These are phyloP conservation scores for Solanum peruvianum DNA, from an alignment of 257 asterid genomes.

Conservation along the genomic window DNA sequence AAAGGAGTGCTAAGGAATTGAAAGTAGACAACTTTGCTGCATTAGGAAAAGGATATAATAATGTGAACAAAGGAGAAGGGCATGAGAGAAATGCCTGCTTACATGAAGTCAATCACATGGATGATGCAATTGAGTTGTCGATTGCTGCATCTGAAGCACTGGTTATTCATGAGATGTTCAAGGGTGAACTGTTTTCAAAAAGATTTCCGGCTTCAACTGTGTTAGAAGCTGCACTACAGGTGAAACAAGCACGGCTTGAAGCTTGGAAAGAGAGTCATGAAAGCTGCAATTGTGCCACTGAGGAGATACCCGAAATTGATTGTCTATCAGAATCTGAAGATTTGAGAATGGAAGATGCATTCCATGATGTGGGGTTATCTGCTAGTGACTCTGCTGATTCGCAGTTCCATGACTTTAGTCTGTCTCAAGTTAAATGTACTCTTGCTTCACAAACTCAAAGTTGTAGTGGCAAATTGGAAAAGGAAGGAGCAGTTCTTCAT, in stretches of 20 bases:
- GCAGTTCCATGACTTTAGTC: slow-evolving; percentile 15
- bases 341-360: slow-evolving; percentile 52
- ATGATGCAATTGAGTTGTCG: slow-evolving; percentile 48
- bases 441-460: slow-evolving; percentile 24
- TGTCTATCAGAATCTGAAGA: slow-evolving; percentile 58
- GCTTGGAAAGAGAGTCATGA: slow-evolving; percentile 18
- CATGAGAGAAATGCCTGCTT: slow-evolving; percentile 16
- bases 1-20: slow-evolving; percentile 13
- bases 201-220: slow-evolving; percentile 41
- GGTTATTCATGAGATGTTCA: slow-evolving; percentile 48
- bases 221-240: slow-evolving; percentile 71
- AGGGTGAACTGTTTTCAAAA: slow-evolving; percentile 20
- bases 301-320: slow-evolving; percentile 19
- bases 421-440: slow-evolving; percentile 52
- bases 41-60: slow-evolving; percentile 14
- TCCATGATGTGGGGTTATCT: slow-evolving; percentile 42
- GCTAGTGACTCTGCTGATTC: slow-evolving; percentile 11
- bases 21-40: slow-evolving; percentile 1
- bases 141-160: slow-evolving; percentile 85
- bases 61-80: slow-evolving; percentile 10
- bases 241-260: slow-evolving; percentile 66
- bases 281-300: slow-evolving; percentile 4
- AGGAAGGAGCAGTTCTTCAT: slow-evolving; percentile 11
- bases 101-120: slow-evolving; percentile 21
- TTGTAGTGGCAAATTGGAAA: slow-evolving; percentile 11